Evolutionary conservation across 345 rosid genomes (phyloP).

Genomic region (Syzygium aqueum): DNA sequence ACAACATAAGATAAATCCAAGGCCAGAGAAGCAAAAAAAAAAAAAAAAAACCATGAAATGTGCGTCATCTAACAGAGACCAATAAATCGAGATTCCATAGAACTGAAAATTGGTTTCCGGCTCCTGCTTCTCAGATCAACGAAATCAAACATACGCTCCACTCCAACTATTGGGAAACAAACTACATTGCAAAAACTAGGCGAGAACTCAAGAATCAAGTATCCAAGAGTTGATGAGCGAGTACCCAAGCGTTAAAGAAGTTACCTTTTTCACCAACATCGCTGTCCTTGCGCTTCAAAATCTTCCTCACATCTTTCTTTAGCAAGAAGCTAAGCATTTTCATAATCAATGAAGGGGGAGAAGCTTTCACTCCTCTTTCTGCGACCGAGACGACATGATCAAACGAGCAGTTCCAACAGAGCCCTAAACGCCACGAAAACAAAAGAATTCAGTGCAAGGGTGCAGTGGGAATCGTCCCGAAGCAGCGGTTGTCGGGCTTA

Average conservation of each 20-base stretch:
- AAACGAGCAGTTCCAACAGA: background rate
- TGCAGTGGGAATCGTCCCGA: background rate
- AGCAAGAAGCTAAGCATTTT: slow-evolving; percentile 39
- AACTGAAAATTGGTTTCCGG: background rate
- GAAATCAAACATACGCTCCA: background rate
- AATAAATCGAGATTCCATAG: background rate
- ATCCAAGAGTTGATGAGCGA: background rate
- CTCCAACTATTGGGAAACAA: background rate
- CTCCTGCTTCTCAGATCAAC: background rate
- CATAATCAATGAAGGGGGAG: background rate
- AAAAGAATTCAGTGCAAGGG: background rate
- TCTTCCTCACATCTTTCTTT: slow-evolving; percentile 63
- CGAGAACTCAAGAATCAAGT: background rate
- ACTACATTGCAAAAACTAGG: background rate
- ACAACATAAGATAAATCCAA: background rate
- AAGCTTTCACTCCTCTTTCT: background rate
- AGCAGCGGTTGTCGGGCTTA: background rate
- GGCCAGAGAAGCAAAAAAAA: background rate
- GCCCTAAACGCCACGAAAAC: background rate
- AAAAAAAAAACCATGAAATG: background rate
- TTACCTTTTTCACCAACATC: slow-evolving; percentile 80
- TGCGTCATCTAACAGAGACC: background rate
- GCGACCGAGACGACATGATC: background rate
- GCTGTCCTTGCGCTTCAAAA: slow-evolving; percentile 85
- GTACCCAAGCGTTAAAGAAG: background rate